Evolutionary conservation across 176 grass and related monocot genomes (phyloP).

Genomic region (Triticum dicoccoides): DNA sequence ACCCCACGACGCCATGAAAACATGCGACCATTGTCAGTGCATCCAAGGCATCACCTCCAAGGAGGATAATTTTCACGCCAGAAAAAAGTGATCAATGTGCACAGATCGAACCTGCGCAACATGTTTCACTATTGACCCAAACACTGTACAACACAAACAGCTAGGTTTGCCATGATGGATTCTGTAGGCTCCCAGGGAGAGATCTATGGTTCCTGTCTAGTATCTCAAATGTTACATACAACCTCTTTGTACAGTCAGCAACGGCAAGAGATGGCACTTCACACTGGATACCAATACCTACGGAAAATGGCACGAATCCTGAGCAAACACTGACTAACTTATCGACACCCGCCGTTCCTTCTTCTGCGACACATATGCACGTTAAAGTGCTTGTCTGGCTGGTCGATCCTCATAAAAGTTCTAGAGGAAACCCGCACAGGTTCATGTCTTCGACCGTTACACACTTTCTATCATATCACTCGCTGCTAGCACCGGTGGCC

Average conservation of each 20-base stretch:
- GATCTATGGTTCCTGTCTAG: not conserved
- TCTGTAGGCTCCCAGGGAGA: not conserved
- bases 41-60: too few species aligned
- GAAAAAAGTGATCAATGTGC: not conserved
- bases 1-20: too few species aligned
- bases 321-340: not conserved
- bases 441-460: not conserved
- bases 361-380: not conserved
- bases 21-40: too few species aligned
- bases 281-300: constrained; percentile 20
- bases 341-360: not conserved
- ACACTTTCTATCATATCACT: not conserved
- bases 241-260: constrained; percentile 9
- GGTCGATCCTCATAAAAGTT: not conserved
- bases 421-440: not conserved
- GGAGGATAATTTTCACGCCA: not conserved
- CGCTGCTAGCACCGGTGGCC: not conserved
- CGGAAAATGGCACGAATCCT: not conserved
- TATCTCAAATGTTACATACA: not conserved
- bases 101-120: not conserved
- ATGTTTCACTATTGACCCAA: not conserved
- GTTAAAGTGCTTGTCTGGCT: not conserved
- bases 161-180: not conserved
- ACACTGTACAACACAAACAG: not conserved
- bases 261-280: not conserved